Evolutionary conservation across 2,329 filamentous ascomycete genomes (phyloP).

Genomic region (Cladophialophora yegresii): DNA sequence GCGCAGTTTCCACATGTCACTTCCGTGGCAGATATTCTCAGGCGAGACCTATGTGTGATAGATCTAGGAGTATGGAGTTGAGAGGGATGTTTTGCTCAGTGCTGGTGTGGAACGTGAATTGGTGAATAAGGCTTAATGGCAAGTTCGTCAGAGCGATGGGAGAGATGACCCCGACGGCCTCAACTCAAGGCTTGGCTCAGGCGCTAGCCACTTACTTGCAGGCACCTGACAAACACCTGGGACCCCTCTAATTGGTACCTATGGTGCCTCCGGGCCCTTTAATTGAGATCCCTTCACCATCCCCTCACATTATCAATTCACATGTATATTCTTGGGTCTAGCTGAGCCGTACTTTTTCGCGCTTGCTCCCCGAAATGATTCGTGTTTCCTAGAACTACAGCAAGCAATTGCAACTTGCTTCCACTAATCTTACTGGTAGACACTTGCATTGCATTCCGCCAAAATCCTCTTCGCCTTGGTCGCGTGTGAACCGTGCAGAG

Average conservation of each 20-base stretch:
- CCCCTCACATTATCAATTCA: not conserved
- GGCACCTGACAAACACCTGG: not conserved
- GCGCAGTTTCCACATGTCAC: conserved; percentile 1
- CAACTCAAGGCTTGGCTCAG: conserved; percentile 31
- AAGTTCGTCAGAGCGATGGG: conserved; percentile 23
- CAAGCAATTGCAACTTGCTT: not conserved
- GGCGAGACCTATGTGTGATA: not conserved
- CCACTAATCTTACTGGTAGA: not conserved
- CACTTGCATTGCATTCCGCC: not conserved
- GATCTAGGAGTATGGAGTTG: not conserved
- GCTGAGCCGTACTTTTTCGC: not conserved
- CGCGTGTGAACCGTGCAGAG: not conserved
- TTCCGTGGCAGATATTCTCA: not conserved
- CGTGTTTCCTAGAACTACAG: not conserved
- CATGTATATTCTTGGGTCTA: not conserved
- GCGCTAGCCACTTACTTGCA: conserved; percentile 3
- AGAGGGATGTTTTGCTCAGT: not conserved
- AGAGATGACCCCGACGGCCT: conserved; percentile 28
- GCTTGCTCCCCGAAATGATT: not conserved
- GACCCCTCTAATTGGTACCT: not conserved
- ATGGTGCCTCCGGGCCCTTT: not conserved
- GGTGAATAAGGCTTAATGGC: conserved; percentile 24
- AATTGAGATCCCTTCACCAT: not conserved
- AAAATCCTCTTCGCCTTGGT: not conserved
- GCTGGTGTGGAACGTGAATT: conserved; percentile 14